A percentile compares a stretch with the other conserved stretches of the same genome.
These are phyloP conservation scores for Chenopodium formosanum DNA, from an alignment of 148 eudicot genomes.

Conservation along the genomic window DNA sequence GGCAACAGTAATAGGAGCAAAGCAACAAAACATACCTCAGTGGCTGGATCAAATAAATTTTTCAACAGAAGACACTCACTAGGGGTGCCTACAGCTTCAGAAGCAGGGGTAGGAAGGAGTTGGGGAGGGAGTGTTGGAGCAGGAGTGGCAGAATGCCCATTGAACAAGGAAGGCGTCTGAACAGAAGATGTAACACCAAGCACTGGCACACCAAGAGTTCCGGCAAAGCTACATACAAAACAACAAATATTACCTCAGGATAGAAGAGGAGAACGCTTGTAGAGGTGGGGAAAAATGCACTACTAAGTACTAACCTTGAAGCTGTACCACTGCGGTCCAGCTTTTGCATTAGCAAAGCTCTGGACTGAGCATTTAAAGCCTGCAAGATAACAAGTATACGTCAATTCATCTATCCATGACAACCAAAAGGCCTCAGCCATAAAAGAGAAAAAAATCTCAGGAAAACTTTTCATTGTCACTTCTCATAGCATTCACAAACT, in stretches of 20 bases:
- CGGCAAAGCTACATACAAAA: slow-evolving; percentile 51
- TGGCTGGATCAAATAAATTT: slow-evolving; percentile 93
- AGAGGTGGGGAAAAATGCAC: neutral
- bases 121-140: slow-evolving; percentile 56
- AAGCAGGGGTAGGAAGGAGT: slow-evolving; percentile 41
- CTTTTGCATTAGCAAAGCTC: slow-evolving; percentile 92
- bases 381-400: slow-evolving; percentile 31
- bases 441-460: neutral
- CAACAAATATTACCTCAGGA: neutral
- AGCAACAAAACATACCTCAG: slow-evolving; percentile 57
- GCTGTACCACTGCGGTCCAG: slow-evolving; percentile 87
- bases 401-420: neutral
- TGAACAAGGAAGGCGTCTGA: slow-evolving; percentile 58
- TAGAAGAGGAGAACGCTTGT: neutral
- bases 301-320: slow-evolving; percentile 57
- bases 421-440: neutral
- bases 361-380: slow-evolving; percentile 92
- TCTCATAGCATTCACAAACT: neutral
- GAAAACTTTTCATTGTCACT: neutral
- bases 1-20: neutral
- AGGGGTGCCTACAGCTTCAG: slow-evolving; percentile 81
- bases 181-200: slow-evolving; percentile 59
- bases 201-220: slow-evolving; percentile 61
- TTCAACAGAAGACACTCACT: slow-evolving; percentile 87
- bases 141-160: slow-evolving; percentile 46